These are phyloP conservation scores for Neovahlkampfia damariscottae DNA, from an alignment of 78 protist species.

Conservation along the genomic window DNA sequence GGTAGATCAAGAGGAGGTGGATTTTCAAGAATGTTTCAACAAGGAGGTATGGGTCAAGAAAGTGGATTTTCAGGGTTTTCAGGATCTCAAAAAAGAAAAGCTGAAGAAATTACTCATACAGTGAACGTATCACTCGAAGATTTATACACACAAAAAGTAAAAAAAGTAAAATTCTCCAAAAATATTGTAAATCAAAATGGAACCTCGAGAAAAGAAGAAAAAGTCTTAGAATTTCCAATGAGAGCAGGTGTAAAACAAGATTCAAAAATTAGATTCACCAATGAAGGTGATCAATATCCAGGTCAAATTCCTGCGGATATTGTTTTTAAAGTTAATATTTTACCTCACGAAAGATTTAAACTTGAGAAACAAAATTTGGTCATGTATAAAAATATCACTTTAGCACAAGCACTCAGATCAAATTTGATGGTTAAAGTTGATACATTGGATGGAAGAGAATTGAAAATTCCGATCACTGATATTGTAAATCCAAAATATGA, in stretches of 20 bases:
- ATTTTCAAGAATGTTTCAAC: background rate
- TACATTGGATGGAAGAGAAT: constrained; percentile 2
- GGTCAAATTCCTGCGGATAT: constrained; percentile 9
- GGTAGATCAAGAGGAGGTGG: background rate
- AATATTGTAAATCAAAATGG: background rate
- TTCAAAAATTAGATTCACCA: background rate
- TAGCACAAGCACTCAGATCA: constrained; percentile 7
- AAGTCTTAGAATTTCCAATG: background rate
- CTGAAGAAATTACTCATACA: background rate
- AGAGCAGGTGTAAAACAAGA: constrained; percentile 15
- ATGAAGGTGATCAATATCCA: constrained; percentile 11
- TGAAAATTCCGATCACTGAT: background rate
- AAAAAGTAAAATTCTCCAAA: constrained; percentile 10
- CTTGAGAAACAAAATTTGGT: background rate
- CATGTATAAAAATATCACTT: background rate
- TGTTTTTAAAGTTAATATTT: background rate
- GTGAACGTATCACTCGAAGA: constrained; percentile 8
- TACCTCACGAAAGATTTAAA: background rate
- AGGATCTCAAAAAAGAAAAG: background rate
- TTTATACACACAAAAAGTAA: constrained; percentile 11
- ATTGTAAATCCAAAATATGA: background rate
- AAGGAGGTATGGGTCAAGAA: background rate
- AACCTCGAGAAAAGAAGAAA: background rate
- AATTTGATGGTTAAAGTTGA: background rate
- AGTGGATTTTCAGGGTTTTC: background rate